Evolutionary conservation across 257 asterid genomes (phyloP).

Genomic region (Asclepias syriaca): DNA sequence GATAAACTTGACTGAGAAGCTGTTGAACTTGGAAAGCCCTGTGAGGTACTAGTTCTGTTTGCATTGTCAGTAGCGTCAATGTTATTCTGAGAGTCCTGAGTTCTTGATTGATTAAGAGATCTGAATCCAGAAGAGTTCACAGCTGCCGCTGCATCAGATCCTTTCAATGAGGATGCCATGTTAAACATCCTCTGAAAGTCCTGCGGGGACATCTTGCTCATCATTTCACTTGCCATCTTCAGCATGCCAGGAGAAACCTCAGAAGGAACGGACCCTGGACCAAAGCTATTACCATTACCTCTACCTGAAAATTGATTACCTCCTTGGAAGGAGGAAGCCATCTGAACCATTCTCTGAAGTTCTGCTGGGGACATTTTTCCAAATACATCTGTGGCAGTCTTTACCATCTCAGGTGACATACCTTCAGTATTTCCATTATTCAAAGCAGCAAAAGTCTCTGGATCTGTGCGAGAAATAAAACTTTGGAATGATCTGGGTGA

Average conservation of each 20-base stretch:
- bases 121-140: slow-evolving; percentile 31
- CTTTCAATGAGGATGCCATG: slow-evolving; percentile 69
- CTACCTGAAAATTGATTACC: slow-evolving; percentile 38
- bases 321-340: slow-evolving; percentile 80
- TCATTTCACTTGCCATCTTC: slow-evolving; percentile 84
- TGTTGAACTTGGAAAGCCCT: slow-evolving; percentile 27
- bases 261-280: slow-evolving; percentile 49
- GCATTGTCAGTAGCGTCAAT: slow-evolving; percentile 24
- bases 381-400: slow-evolving; percentile 63
- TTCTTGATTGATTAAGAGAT: slow-evolving; percentile 28
- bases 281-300: slow-evolving; percentile 24
- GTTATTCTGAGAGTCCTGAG: slow-evolving; percentile 29
- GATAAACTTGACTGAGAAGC: slow-evolving; percentile 40
- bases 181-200: slow-evolving; percentile 69
- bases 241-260: slow-evolving; percentile 70
- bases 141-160: slow-evolving; percentile 40
- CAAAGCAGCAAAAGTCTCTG: slow-evolving; percentile 66
- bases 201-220: slow-evolving; percentile 84
- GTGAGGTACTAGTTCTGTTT: slow-evolving; percentile 46
- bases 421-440: slow-evolving; percentile 73
- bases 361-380: slow-evolving; percentile 91
- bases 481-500: slow-evolving; percentile 70
- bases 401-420: slow-evolving; percentile 80
- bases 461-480: slow-evolving; percentile 71
- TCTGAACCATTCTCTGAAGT: slow-evolving; percentile 63